A percentile compares a stretch with the other conserved stretches of the same genome.
phyloP scores from a whole-genome alignment of 2,329 filamentous ascomycete species.

The Pseudopyrenochaeta lycopersici region DNA sequence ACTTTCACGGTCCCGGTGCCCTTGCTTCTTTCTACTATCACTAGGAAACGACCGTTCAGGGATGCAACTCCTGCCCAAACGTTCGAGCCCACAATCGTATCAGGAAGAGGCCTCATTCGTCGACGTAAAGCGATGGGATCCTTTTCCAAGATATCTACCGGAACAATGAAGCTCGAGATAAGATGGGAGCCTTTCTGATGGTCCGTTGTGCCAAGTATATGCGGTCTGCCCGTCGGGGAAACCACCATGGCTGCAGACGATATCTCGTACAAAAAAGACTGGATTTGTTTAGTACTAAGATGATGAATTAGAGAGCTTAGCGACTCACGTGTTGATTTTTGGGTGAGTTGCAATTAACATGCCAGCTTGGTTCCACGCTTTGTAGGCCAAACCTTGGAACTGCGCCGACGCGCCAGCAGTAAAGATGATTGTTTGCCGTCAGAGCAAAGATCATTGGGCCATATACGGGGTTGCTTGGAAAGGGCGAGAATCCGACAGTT shows the following conservation, averaged over 20 bases:
- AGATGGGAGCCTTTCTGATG: slow-evolving; percentile 22
- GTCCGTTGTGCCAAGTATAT: slow-evolving; percentile 27
- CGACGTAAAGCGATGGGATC: slow-evolving; percentile 2
- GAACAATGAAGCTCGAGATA: slow-evolving; percentile 23
- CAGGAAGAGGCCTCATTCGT: slow-evolving; percentile 15
- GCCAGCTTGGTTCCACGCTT: no score
- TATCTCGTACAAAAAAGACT: slow-evolving; percentile 23
- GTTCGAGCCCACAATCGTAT: slow-evolving; percentile 11
- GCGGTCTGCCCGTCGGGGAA: slow-evolving; percentile 18
- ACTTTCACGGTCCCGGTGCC: slow-evolving; percentile 15
- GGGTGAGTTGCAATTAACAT: no score
- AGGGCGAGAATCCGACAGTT: slow-evolving; percentile 24
- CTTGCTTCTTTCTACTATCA: slow-evolving; percentile 18
- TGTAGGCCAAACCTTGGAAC: no score
- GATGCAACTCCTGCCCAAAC: slow-evolving; percentile 20
- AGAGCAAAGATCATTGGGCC: slow-evolving; percentile 21
- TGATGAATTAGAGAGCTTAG: no score
- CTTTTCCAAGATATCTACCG: slow-evolving; percentile 10
- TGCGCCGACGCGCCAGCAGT: no score
- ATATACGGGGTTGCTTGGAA: slow-evolving; percentile 2
- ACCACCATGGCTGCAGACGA: slow-evolving; percentile 21
- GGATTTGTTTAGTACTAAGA: slow-evolving; percentile 1
- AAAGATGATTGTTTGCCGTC: slow-evolving; percentile 13
- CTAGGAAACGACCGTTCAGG: slow-evolving; percentile 22
- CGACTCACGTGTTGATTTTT: no score